phyloP scores from a whole-genome alignment of 139 green algal genomes.

The Chlamydomonas schloesseri region DNA sequence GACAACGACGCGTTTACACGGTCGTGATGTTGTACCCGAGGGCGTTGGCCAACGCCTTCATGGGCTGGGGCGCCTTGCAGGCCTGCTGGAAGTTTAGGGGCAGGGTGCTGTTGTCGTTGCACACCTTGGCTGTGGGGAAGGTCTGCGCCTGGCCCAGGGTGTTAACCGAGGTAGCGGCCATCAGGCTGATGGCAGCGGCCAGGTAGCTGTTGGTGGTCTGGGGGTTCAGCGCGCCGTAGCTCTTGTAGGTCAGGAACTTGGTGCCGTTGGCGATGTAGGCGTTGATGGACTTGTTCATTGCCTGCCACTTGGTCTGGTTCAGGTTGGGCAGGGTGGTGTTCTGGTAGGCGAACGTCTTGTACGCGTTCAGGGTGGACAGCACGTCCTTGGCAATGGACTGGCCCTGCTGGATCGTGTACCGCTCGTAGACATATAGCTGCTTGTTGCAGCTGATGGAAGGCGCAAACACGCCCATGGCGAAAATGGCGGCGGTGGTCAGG shows the following conservation, averaged over 20 bases:
- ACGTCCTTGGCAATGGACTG: conserved; percentile 8
- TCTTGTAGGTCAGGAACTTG: neutral
- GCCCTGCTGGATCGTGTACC: neutral
- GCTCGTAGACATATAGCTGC: neutral
- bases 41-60: too few relatives aligned
- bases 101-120: too few relatives aligned
- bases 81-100: too few relatives aligned
- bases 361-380: neutral
- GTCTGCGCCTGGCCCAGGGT: too few relatives aligned
- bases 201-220: neutral
- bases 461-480: conserved; percentile 53
- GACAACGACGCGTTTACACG: too few relatives aligned
- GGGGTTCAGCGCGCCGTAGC: neutral
- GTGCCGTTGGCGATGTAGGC: neutral
- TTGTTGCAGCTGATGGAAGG: neutral
- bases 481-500: conserved; percentile 54
- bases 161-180: too few relatives aligned
- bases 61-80: too few relatives aligned
- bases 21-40: too few relatives aligned
- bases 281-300: neutral
- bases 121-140: too few relatives aligned
- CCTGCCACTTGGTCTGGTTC: neutral
- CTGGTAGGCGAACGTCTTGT: neutral
- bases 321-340: neutral
- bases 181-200: too few relatives aligned